Evolutionary conservation across 495 filamentous ascomycete genomes (phyloP).

Genomic region (Tuber calosporum): DNA sequence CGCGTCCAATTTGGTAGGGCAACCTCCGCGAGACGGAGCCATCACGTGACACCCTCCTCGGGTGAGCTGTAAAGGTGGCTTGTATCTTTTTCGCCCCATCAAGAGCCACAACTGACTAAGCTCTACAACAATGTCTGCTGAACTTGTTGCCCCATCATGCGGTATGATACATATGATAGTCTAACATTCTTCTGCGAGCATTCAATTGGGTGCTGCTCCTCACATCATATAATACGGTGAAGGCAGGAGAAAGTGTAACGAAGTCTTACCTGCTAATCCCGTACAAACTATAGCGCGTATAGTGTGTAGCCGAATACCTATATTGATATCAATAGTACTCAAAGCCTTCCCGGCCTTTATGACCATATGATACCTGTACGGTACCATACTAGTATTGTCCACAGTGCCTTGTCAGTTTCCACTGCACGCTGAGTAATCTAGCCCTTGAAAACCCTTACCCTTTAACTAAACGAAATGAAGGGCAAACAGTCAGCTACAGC

Average conservation of each 20-base stretch:
- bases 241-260: too few species aligned
- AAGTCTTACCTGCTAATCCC: too few species aligned
- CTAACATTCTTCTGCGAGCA: neutral
- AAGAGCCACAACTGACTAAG: neutral
- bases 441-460: neutral
- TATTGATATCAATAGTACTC: too few species aligned
- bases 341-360: too few species aligned
- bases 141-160: neutral
- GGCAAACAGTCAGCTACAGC: neutral
- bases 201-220: neutral
- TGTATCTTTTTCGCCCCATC: neutral
- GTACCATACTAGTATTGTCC: too few species aligned
- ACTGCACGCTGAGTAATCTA: neutral
- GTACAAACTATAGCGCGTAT: too few species aligned
- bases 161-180: too few species aligned
- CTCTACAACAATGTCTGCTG: neutral
- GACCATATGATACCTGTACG: too few species aligned
- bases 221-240: neutral
- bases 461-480: neutral
- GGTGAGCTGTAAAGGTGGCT: neutral
- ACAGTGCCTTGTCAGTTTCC: neutral
- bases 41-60: neutral
- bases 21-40: neutral
- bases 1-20: neutral
- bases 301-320: too few species aligned